Percentiles rank a stretch among this genome's conserved stretches.
These are phyloP conservation scores for Penicillium crystallinum DNA, from an alignment of 495 filamentous ascomycete species.

Conservation along the genomic window DNA sequence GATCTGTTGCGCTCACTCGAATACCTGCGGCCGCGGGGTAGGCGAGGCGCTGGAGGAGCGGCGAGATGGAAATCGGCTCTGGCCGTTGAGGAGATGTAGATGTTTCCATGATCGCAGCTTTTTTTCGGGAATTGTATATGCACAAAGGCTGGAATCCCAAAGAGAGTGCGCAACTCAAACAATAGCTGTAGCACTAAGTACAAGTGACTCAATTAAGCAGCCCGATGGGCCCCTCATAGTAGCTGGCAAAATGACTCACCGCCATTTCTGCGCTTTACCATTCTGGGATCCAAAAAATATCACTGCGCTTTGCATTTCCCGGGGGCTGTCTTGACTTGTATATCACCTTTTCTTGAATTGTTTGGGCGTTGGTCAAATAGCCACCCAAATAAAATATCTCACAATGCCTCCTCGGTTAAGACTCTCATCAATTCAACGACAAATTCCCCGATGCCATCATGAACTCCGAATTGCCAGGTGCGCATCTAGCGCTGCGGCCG, in stretches of 20 bases:
- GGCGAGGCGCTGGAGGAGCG: conserved; percentile 70
- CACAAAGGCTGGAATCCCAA: background rate
- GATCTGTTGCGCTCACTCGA: conserved; percentile 66
- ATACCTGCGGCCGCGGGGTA: conserved; percentile 55
- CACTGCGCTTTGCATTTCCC: conserved; percentile 16
- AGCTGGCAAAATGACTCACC: conserved; percentile 18
- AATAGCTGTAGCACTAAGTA: background rate
- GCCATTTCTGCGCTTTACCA: conserved; percentile 9
- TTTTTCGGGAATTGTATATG: background rate
- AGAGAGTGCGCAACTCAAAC: background rate
- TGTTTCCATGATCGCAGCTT: background rate
- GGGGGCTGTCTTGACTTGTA: conserved; percentile 16
- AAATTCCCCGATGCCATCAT: conserved; percentile 32
- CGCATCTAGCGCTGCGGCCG: conserved; percentile 36
- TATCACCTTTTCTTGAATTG: conserved; percentile 9
- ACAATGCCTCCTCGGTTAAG: conserved; percentile 48
- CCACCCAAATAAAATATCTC: conserved; percentile 1
- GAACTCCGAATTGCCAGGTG: conserved; percentile 28
- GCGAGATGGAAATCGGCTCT: conserved; percentile 64
- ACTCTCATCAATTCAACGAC: conserved; percentile 31
- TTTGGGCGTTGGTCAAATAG: background rate
- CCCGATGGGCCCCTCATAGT: conserved; percentile 14
- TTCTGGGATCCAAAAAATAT: conserved; percentile 26
- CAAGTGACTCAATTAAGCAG: conserved; percentile 2
- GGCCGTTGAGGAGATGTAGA: conserved; percentile 27